Evolutionary conservation across 441 rosid species (phyloP).

Genomic region (Gossypium schwendimanii): DNA sequence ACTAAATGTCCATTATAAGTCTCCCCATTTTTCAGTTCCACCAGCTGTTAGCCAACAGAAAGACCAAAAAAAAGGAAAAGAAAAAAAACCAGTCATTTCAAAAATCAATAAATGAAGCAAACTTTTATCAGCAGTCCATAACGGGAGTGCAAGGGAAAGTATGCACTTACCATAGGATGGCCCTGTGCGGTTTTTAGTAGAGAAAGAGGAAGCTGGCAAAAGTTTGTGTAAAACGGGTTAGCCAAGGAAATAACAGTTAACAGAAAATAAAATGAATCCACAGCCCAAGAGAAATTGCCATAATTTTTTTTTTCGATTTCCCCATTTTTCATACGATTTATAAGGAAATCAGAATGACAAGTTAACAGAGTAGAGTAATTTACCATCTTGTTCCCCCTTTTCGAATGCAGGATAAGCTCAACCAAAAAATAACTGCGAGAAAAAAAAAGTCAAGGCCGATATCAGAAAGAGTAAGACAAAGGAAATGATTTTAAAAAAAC

Average conservation of each 20-base stretch:
- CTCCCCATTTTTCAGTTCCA: slow-evolving; percentile 93
- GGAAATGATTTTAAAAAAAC: not conserved
- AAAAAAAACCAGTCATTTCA: not conserved
- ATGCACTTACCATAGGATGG: slow-evolving; percentile 73
- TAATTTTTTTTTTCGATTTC: not conserved
- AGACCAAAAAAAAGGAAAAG: slow-evolving; percentile 12
- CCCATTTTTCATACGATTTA: not conserved
- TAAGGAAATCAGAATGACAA: not conserved
- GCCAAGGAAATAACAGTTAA: not conserved
- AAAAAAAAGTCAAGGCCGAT: not conserved
- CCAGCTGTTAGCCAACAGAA: slow-evolving; percentile 46
- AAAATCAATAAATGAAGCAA: not conserved
- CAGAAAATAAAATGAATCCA: not conserved
- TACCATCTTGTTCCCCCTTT: slow-evolving; percentile 13
- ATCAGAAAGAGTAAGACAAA: not conserved
- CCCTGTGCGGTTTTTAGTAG: slow-evolving; percentile 93
- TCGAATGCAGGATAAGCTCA: not conserved
- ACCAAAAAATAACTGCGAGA: slow-evolving; percentile 13
- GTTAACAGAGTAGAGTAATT: not conserved
- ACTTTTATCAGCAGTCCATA: not conserved
- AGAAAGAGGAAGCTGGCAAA: slow-evolving; percentile 83
- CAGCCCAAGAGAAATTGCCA: too few relatives aligned
- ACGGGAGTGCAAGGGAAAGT: not conserved
- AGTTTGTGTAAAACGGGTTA: not conserved
- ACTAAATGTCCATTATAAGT: slow-evolving; percentile 95